Conservation (phyloP, 805 yeast genomes). For the Zygotorulaspora florentina region DNA sequence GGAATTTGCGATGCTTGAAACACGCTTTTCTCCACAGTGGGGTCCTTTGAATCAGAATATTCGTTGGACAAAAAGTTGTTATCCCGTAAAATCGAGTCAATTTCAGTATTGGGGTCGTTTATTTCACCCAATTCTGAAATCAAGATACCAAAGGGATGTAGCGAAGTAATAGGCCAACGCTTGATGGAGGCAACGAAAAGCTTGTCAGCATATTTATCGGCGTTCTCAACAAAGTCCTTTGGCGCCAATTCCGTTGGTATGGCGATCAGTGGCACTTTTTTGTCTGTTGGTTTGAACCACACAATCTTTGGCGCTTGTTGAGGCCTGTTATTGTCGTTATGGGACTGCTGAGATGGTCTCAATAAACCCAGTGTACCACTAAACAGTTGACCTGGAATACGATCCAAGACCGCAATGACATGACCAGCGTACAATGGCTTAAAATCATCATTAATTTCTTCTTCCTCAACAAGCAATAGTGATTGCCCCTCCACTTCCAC, state of each 20-base stretch:
- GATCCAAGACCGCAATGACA: conserved; percentile 95
- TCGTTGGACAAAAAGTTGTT: conserved; percentile 80
- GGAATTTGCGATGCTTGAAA: conserved; percentile 25
- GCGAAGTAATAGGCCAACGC: conserved; percentile 98
- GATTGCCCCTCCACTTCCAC: conserved; percentile 99
- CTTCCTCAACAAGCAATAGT: conserved; percentile 85
- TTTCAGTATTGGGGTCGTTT: conserved; percentile 71
- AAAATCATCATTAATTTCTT: conserved; percentile 86
- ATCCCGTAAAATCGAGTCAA: conserved; percentile 85
- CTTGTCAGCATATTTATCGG: conserved; percentile 73
- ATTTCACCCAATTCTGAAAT: conserved; percentile 81
- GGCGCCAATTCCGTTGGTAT: conserved; percentile 99
- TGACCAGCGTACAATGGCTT: conserved; percentile 97
- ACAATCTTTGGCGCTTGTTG: conserved; percentile 84
- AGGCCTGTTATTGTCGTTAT: conserved; percentile 49
- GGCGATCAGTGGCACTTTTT: conserved; percentile 95
- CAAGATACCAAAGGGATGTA: conserved; percentile 95
- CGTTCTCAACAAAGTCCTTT: conserved; percentile 87
- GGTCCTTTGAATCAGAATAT: conserved; percentile 49
- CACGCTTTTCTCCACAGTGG: conserved; percentile 26
- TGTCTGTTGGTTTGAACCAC: conserved; percentile 98
- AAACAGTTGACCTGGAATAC: conserved; percentile 94
- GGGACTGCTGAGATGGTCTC: conserved; percentile 92
- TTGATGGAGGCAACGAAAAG: conserved; percentile 92
- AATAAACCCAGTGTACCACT: conserved; percentile 90